Evolutionary conservation across 345 rosid species (phyloP).

Genomic region (Melaleuca alternifolia): DNA sequence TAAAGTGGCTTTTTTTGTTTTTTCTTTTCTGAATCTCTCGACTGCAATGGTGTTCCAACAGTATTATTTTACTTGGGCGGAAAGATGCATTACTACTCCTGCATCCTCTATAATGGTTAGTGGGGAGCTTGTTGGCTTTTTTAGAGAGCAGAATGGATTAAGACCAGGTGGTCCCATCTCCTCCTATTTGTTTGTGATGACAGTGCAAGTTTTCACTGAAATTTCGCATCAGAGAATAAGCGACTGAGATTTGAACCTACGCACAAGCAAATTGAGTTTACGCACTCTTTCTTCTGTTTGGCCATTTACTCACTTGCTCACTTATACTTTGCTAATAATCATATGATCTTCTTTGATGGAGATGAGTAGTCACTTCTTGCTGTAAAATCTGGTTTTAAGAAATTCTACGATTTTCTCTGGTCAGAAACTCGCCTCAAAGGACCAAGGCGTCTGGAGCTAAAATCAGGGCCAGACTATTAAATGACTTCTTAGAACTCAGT

Average conservation of each 20-base stretch:
- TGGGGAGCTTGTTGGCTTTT: accelerated
- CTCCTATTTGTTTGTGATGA: background rate
- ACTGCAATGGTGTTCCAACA: too few species aligned
- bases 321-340: background rate
- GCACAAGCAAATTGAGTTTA: background rate
- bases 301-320: background rate
- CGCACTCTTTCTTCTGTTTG: background rate
- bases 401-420: accelerated
- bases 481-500: background rate
- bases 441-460: background rate
- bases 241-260: background rate
- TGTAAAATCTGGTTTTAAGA: too few species aligned
- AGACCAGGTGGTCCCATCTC: background rate
- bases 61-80: too few species aligned
- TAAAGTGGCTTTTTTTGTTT: too few species aligned
- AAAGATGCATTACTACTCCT: too few species aligned
- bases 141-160: background rate
- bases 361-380: background rate
- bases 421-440: accelerated
- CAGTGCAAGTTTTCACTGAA: background rate
- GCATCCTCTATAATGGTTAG: too few species aligned
- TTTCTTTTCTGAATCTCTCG: too few species aligned
- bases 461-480: background rate
- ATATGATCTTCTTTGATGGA: accelerated
- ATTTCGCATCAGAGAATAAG: background rate